Evolutionary conservation across 1,139 yeast genomes (phyloP), one percentile per base, ranked within the genome.

Genomic region (Diutina mesorugosa): DNA sequence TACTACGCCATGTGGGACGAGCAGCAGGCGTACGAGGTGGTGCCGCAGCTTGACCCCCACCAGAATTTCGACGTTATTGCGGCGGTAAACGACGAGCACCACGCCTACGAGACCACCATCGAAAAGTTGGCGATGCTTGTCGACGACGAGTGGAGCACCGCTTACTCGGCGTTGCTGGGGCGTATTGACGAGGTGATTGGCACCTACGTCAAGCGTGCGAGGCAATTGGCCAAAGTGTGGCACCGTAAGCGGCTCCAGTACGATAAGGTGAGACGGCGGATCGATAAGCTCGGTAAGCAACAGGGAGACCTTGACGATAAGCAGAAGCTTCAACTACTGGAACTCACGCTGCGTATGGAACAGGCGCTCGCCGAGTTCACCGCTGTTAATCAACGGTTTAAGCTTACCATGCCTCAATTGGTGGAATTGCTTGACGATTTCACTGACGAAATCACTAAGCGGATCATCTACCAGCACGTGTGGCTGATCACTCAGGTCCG

Each of bases 361-460:
- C 69, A 67, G n/a, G 66, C 69, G 7, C 69, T 69, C 38, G 62
- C 63, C 2, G 65, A 69, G 10, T 79, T 67, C 60, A 64, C 65
- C 28, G 71, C 70, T 10, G 61, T 78, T 26, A 78, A 77, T 63
- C 69, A 68, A 16, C 78, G 76, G 59, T 65, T 75, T 16, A 71
- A 70, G 57, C 56, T 73, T 6, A 63, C 71, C 2, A 68, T 81
- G 28, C 87, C 87, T 2, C 78, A 75, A 58, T 68, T 77, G 4
- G 65, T 79, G 55, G 65, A 72, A 7, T 69, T 74, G 50, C 65
- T 81, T 58, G 81, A 81, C 45, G 85, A 82, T 64, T 80, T 81
- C 60, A 67, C 81, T 16, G 79, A 74, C 54, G 68, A 69, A 54
- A 59, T 80, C 12, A 67, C 78, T 6, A 68, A 73, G 57, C 67